Percentiles rank a stretch among this genome's conserved stretches.
These are phyloP conservation scores for Pichia exigua DNA, from an alignment of 805 yeast genomes.

Conservation along the genomic window DNA sequence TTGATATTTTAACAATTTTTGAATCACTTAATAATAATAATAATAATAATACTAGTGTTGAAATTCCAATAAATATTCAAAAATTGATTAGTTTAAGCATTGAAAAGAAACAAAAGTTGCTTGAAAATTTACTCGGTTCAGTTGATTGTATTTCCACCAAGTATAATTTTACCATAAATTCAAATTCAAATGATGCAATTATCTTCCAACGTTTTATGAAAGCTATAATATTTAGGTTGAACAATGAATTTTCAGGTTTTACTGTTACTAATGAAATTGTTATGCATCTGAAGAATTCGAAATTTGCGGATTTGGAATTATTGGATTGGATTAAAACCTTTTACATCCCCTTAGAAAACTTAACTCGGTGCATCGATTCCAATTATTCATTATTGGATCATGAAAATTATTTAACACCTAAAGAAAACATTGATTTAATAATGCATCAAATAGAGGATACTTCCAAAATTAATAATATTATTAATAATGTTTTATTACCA, in stretches of 20 bases:
- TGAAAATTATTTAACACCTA: constrained; percentile 9
- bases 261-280: constrained; percentile 1
- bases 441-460: constrained; percentile 9
- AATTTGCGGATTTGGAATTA: constrained; percentile 5
- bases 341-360: constrained; percentile 17
- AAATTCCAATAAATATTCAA: not conserved
- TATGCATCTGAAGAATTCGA: not conserved
- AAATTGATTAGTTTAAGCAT: not conserved
- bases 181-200: not conserved
- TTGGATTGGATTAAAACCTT: constrained; percentile 18
- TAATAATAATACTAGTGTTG: no score
- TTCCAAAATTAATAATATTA: constrained; percentile 4
- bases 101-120: not conserved
- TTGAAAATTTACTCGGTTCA: not conserved
- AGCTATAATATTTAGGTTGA: constrained; percentile 16
- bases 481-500: constrained; percentile 16
- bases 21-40: not conserved
- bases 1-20: not conserved
- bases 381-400: constrained; percentile 18
- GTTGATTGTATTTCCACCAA: not conserved
- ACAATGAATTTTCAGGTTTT: constrained; percentile 12
- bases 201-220: constrained; percentile 17
- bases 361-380: constrained; percentile 7
- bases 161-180: constrained; percentile 2
- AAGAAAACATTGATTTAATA: constrained; percentile 18